A percentile compares a stretch with the other conserved stretches of the same genome.
Conservation (phyloP, 2,329 filamentous ascomycete genomes). For the Talaromyces albobiverticillius region DNA sequence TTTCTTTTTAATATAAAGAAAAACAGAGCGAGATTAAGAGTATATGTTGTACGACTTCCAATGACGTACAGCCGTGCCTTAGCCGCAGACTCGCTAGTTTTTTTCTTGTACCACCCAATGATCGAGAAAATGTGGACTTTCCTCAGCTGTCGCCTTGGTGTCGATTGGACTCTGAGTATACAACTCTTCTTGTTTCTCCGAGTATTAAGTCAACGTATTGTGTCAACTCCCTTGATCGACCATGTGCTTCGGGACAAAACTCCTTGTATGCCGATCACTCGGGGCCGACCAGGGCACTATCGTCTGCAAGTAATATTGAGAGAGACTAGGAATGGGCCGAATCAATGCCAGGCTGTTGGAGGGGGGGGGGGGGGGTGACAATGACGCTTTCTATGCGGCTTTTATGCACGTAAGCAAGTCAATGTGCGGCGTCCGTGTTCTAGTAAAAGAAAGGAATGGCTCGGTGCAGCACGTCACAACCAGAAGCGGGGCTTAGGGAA, state of each 20-base stretch:
- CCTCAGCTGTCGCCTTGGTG: not conserved
- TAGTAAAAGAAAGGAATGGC: constrained; percentile 7
- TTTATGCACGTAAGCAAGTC: constrained; percentile 19
- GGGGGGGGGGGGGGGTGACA: constrained; percentile 9
- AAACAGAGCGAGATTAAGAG: not conserved
- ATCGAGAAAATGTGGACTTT: not conserved
- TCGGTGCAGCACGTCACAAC: constrained; percentile 7
- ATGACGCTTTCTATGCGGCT: constrained; percentile 14
- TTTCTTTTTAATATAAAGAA: not conserved
- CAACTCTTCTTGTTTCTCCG: not conserved
- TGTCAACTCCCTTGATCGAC: not conserved
- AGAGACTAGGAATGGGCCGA: constrained; percentile 1
- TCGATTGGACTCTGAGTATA: not conserved
- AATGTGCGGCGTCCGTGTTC: constrained; percentile 12
- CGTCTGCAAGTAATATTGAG: constrained; percentile 13
- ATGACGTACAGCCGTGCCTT: constrained; percentile 12
- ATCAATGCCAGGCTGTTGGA: not conserved
- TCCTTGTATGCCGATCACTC: constrained; percentile 17
- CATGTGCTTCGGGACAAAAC: constrained; percentile 3
- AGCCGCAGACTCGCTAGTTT: not conserved
- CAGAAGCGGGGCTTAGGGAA: constrained; percentile 3
- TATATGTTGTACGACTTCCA: constrained; percentile 4
- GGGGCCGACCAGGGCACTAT: constrained; percentile 15
- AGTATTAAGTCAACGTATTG: not conserved
- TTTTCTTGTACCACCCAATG: constrained; percentile 5